phyloP scores from a whole-genome alignment of 2,329 filamentous ascomycete species.

The Colletotrichum camelliae region DNA sequence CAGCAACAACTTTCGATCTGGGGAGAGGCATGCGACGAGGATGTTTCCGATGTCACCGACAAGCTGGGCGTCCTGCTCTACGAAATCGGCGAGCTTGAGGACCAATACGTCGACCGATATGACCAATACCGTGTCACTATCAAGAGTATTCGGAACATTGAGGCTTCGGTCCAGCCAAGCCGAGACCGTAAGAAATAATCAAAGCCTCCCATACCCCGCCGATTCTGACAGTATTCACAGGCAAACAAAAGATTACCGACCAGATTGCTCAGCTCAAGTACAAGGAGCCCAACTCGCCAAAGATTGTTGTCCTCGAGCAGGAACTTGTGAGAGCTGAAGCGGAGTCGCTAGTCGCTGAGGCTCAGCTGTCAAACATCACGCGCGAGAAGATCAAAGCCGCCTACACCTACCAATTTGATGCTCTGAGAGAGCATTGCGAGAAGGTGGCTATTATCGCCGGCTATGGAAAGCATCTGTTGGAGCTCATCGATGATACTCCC shows the following conservation, averaged over 20 bases:
- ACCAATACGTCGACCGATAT: constrained; percentile 98
- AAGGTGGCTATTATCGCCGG: constrained; percentile 98
- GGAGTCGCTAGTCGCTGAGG: constrained; percentile 97
- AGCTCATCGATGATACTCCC: constrained; percentile 94
- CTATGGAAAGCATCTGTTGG: constrained; percentile 97
- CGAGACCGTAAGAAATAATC: constrained; percentile 76
- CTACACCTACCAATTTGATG: constrained; percentile 98
- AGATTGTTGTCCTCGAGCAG: constrained; percentile 97
- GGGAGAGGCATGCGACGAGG: constrained; percentile 95
- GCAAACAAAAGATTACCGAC: constrained; percentile 99
- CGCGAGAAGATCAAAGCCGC: constrained; percentile 99
- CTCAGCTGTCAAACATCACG: constrained; percentile 98
- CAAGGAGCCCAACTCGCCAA: constrained; percentile 98
- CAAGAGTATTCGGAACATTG: constrained; percentile 99
- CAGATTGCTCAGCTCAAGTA: constrained; percentile 99
- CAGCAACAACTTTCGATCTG: constrained; percentile 99
- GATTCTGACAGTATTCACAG: constrained; percentile 48
- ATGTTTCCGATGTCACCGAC: constrained; percentile 98
- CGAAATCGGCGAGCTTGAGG: constrained; percentile 97
- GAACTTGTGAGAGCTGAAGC: constrained; percentile 98
- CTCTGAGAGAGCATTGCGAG: constrained; percentile 95
- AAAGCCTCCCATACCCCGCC: not conserved
- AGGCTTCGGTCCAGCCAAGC: constrained; percentile 97
- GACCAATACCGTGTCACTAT: constrained; percentile 99
- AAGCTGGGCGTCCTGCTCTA: constrained; percentile 98